Evolutionary conservation across 1,284 basidiomycete species (phyloP), one percentile per base, ranked within the genome.

Genomic region (Apiotrichum porosum): DNA sequence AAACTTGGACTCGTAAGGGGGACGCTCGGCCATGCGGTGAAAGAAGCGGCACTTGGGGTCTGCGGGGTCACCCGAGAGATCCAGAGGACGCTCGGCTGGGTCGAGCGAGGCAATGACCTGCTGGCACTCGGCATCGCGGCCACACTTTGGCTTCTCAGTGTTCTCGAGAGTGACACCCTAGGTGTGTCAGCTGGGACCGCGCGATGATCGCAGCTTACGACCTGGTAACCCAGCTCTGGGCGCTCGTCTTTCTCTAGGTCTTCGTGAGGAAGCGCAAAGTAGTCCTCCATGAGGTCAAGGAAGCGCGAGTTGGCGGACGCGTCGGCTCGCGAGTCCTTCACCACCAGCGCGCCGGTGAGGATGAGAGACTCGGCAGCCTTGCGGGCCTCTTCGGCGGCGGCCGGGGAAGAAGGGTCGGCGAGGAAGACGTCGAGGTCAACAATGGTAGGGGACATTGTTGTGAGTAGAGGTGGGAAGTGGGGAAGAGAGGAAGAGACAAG

Each of bases 31-130:
- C 88, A 92, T 91, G 61, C 81, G 85, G 81, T 88, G 90, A 73
- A 93, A 93, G 78, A 92, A 92, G 23, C 90, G 80, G 66, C 88
- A 92, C 71, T 94, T 94, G 0, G 90, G 91, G 67, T 94, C 90
- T 0, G 88, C 87, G 10, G 80, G 77, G 58, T 90, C 85, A 1
- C 71, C 72, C 6, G 56, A 60, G 4, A 78, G 57, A 66, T 94
- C 91, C 38, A 94, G 70, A 3, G 91, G 90, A 30, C 91, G 74
- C 64, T 94, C 87, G 0, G 77, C 73, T 2, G 83, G 82, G 33
- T 85, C 85, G 19, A 94, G 77, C 2, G 49, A 42, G 30, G 60
- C 56, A 57, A 77, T 71, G 59, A 75, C 62, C 37, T 63, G 55
- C 47, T 63, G 45, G 41, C 67, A 71, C 37, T 65, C 66, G 24